phyloP scores from a whole-genome alignment of 805 yeast species.

The Candida vaughaniae region DNA sequence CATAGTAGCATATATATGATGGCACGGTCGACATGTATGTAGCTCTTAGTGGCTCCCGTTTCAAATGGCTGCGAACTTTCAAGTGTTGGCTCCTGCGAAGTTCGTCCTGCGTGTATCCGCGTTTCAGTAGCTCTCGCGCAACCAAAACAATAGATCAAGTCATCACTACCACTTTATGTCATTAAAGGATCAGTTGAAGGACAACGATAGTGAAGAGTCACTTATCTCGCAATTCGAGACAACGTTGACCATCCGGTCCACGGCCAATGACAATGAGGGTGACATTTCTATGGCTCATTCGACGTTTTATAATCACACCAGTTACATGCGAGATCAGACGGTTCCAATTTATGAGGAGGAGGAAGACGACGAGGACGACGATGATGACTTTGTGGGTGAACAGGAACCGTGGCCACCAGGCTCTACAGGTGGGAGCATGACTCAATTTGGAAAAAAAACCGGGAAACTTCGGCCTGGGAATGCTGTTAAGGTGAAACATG shows the following conservation, averaged over 20 bases:
- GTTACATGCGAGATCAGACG: constrained; percentile 29
- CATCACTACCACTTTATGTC: too few relatives aligned
- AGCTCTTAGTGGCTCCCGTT: too few relatives aligned
- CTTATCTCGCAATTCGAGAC: constrained; percentile 45
- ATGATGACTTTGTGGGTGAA: neutral
- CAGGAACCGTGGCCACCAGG: neutral
- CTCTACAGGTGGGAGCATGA: neutral
- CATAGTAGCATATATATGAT: too few relatives aligned
- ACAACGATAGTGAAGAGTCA: constrained; percentile 36
- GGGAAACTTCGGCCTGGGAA: neutral
- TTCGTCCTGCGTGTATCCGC: neutral
- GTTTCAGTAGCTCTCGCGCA: too few relatives aligned
- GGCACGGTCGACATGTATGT: too few relatives aligned
- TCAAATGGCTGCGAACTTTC: too few relatives aligned
- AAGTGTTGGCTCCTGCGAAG: neutral
- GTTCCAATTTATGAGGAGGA: constrained; percentile 33
- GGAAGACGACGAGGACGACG: constrained; percentile 20
- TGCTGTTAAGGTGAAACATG: constrained; percentile 17
- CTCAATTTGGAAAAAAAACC: neutral
- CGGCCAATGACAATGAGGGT: constrained; percentile 34
- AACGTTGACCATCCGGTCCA: constrained; percentile 40
- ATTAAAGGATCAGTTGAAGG: constrained; percentile 12
- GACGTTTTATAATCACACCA: constrained; percentile 18
- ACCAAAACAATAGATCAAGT: constrained; percentile 7
- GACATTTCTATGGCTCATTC: constrained; percentile 42